phyloP scores from a whole-genome alignment of 495 filamentous ascomycete species.

The Talaromyces borbonicus region DNA sequence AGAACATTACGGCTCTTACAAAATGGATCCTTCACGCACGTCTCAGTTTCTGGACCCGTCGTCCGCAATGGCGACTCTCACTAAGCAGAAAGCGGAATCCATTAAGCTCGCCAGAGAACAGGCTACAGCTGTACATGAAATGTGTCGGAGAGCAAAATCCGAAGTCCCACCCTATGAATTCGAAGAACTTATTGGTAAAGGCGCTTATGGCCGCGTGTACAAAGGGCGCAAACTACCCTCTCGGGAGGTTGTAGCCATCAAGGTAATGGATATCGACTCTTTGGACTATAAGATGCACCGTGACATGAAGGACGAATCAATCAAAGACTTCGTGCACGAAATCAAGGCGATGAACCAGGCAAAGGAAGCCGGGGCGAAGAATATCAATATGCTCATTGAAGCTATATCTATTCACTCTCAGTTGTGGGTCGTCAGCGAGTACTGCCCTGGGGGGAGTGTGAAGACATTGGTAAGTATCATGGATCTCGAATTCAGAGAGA shows the following conservation, averaged over 20 bases:
- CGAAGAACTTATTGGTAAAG: constrained; percentile 86
- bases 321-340: constrained; percentile 81
- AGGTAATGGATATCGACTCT: constrained; percentile 91
- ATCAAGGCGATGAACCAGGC: constrained; percentile 77
- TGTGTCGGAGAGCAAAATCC: constrained; percentile 37
- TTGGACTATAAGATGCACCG: constrained; percentile 58
- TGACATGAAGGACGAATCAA: constrained; percentile 68
- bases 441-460: constrained; percentile 93
- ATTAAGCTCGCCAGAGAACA: constrained; percentile 42
- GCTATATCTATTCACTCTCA: constrained; percentile 77
- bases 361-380: constrained; percentile 72
- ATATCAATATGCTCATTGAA: constrained; percentile 85
- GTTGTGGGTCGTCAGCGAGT: constrained; percentile 94
- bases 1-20: neutral
- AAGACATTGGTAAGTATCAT: constrained; percentile 58
- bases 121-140: constrained; percentile 36
- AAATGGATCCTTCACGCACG: constrained; percentile 22
- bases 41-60: constrained; percentile 35
- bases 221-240: constrained; percentile 56
- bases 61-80: constrained; percentile 37
- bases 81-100: constrained; percentile 38
- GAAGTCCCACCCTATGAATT: constrained; percentile 60
- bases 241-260: constrained; percentile 70
- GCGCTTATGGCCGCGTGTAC: constrained; percentile 91
- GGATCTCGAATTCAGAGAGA: neutral